Percentiles rank a stretch among this genome's conserved stretches.
Evolutionary conservation across 1,139 yeast genomes (phyloP).

Genomic region (Hansenula anomala): DNA sequence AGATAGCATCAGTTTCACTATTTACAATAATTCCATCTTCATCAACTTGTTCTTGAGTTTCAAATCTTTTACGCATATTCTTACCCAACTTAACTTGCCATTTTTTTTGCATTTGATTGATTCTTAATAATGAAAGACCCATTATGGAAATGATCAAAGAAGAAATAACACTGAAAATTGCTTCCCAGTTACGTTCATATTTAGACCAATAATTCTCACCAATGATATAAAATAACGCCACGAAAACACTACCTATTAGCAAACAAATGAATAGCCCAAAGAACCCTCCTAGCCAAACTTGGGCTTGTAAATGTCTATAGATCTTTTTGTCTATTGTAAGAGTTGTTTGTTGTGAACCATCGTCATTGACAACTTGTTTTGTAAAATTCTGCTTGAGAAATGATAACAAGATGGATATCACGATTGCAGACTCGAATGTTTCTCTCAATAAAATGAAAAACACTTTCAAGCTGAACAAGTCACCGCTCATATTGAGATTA

Average conservation of each 20-base stretch:
- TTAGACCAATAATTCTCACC: constrained; percentile 70
- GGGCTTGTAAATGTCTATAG: constrained; percentile 53
- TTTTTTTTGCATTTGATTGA: constrained; percentile 79
- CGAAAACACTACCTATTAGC: constrained; percentile 71
- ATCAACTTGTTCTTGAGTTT: constrained; percentile 22
- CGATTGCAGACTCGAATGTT: constrained; percentile 76
- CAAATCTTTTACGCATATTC: constrained; percentile 47
- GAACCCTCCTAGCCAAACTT: constrained; percentile 73
- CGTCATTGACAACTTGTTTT: constrained; percentile 5
- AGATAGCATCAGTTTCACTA: constrained; percentile 14
- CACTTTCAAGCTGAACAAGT: constrained; percentile 27
- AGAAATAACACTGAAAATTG: constrained; percentile 72
- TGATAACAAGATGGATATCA: constrained; percentile 78
- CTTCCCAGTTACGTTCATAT: constrained; percentile 87
- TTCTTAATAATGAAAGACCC: constrained; percentile 83
- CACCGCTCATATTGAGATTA: not conserved
- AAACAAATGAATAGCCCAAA: constrained; percentile 65
- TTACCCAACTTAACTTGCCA: constrained; percentile 82
- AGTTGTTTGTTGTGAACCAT: not conserved
- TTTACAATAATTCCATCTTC: constrained; percentile 10
- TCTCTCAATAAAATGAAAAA: constrained; percentile 84
- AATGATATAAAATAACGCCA: constrained; percentile 70
- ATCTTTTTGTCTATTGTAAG: constrained; percentile 34
- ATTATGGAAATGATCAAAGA: constrained; percentile 68
- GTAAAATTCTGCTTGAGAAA: constrained; percentile 72